Conservation (phyloP, 106 monocot species). For the Phalaenopsis equestris region DNA sequence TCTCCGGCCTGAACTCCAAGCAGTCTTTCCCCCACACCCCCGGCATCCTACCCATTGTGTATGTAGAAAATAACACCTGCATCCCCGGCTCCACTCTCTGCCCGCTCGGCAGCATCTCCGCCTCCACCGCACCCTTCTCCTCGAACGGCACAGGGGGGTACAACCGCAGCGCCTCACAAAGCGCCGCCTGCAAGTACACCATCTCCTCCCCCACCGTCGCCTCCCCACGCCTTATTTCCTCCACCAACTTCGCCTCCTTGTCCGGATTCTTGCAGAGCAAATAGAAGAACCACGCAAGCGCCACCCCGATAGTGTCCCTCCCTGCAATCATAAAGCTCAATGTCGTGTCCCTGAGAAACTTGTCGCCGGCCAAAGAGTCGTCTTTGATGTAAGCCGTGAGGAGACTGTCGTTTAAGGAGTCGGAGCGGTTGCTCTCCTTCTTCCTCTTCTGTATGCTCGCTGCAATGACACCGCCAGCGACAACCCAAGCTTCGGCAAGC, state of each 20-base stretch:
- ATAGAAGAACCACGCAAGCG: conserved; percentile 73
- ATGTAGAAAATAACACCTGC: conserved; percentile 31
- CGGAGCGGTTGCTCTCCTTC: conserved; percentile 2
- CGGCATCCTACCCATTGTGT: conserved; percentile 51
- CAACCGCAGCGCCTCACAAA: conserved; percentile 48
- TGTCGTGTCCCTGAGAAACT: conserved; percentile 34
- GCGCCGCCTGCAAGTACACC: conserved; percentile 60
- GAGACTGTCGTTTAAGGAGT: conserved; percentile 2
- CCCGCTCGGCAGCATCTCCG: conserved; percentile 48
- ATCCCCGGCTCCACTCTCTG: conserved; percentile 12
- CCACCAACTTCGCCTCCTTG: conserved; percentile 31
- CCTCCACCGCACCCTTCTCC: conserved; percentile 27
- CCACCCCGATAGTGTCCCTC: conserved; percentile 44
- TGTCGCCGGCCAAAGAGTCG: background rate
- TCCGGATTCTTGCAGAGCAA: conserved; percentile 30
- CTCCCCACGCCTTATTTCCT: conserved; percentile 20
- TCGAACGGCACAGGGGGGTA: conserved; percentile 60
- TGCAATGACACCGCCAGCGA: conserved; percentile 27
- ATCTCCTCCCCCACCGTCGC: background rate
- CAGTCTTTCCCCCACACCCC: conserved; percentile 73
- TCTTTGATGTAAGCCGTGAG: conserved; percentile 19
- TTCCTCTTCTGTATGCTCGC: conserved; percentile 23
- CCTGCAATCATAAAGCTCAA: conserved; percentile 51
- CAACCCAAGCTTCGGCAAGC: conserved; percentile 15
- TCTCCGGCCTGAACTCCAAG: conserved; percentile 45